These are phyloP conservation scores for Colletotrichum spinosum DNA, from an alignment of 2,329 filamentous ascomycete genomes.

Conservation along the genomic window DNA sequence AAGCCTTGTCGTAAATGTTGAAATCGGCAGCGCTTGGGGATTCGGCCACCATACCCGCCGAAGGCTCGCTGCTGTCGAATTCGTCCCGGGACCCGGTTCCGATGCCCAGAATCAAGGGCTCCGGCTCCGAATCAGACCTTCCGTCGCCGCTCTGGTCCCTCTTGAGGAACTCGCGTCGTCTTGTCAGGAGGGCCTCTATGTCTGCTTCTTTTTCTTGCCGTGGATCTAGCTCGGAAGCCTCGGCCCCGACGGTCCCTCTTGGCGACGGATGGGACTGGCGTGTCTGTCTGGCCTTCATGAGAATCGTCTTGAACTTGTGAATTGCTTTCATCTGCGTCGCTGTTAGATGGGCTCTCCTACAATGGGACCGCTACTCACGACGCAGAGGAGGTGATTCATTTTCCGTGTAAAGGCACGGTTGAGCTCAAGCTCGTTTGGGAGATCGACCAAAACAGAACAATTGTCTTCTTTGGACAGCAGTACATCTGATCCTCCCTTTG, in stretches of 20 bases:
- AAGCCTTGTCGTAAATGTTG: slow-evolving; percentile 90
- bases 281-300: slow-evolving; percentile 51
- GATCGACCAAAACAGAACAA: slow-evolving; percentile 81
- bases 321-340: slow-evolving; percentile 83
- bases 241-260: slow-evolving; percentile 15
- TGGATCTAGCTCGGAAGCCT: slow-evolving; percentile 41
- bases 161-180: slow-evolving; percentile 57
- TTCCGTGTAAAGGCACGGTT: slow-evolving; percentile 91
- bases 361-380: slow-evolving; percentile 65
- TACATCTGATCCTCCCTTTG: slow-evolving; percentile 79
- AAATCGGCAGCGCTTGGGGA: slow-evolving; percentile 87
- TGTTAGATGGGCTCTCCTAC: slow-evolving; percentile 25
- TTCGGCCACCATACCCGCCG: slow-evolving; percentile 75
- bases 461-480: slow-evolving; percentile 88
- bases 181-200: slow-evolving; percentile 61
- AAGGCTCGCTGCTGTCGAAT: slow-evolving; percentile 52
- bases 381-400: slow-evolving; percentile 86
- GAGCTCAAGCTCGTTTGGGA: slow-evolving; percentile 90
- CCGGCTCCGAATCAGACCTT: slow-evolving; percentile 63
- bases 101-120: slow-evolving; percentile 78
- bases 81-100: slow-evolving; percentile 71
- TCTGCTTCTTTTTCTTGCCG: slow-evolving; percentile 57
- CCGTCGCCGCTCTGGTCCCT: slow-evolving; percentile 63
- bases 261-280: slow-evolving; percentile 28
- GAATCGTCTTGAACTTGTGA: slow-evolving; percentile 83